Conservation (phyloP, 1,284 basidiomycete species). For the Austropuccinia psidii region DNA sequence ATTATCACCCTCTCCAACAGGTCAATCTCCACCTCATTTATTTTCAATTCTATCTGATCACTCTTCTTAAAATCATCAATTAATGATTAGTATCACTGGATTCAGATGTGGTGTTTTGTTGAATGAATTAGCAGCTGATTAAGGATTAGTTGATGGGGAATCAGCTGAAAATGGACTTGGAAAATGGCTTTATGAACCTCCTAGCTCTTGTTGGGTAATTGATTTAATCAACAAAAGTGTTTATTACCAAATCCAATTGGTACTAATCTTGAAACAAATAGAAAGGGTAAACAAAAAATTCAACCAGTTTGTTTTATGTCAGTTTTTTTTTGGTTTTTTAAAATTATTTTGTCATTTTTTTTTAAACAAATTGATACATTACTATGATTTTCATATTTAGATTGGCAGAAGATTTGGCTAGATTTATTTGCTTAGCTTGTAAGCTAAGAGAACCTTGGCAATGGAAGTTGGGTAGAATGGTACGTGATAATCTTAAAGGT, state of each 20-base stretch:
- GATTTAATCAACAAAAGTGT: background rate
- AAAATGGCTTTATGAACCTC: background rate
- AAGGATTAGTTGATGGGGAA: background rate
- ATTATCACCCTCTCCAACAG: too few relatives aligned
- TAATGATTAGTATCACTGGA: background rate
- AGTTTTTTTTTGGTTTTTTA: background rate
- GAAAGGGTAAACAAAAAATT: background rate
- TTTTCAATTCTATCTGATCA: background rate
- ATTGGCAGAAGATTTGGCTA: slow-evolving; percentile 5
- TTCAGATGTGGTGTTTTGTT: background rate
- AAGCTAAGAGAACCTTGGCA: background rate
- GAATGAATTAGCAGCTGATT: slow-evolving; percentile 4
- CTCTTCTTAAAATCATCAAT: background rate
- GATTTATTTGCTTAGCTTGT: background rate
- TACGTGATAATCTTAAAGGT: background rate
- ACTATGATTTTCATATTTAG: too few relatives aligned
- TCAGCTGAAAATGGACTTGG: background rate
- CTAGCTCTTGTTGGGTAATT: background rate
- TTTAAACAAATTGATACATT: too few relatives aligned
- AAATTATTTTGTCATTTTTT: too few relatives aligned
- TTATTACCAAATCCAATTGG: background rate
- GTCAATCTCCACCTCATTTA: too few relatives aligned
- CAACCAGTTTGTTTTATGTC: background rate
- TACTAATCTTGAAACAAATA: background rate
- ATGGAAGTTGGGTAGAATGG: background rate